These are phyloP conservation scores for Monilinia fructicola DNA, from an alignment of 2,329 filamentous ascomycete genomes.

Conservation along the genomic window DNA sequence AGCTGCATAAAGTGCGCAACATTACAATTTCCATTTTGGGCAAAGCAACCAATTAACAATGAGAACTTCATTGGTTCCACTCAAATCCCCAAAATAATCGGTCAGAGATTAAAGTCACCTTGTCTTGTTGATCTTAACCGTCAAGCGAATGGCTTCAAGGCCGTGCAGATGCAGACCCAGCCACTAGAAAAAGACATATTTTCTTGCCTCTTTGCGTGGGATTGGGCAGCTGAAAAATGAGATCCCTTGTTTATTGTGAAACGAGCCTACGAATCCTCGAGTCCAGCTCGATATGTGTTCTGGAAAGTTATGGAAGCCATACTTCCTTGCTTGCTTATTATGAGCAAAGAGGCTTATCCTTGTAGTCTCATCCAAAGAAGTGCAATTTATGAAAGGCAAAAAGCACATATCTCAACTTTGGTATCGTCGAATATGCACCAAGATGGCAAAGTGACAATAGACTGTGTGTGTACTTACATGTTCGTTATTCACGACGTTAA, in stretches of 20 bases:
- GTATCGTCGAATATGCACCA: slow-evolving; percentile 11
- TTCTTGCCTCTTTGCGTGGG: slow-evolving; percentile 28
- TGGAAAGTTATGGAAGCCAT: slow-evolving; percentile 38
- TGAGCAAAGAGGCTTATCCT: slow-evolving; percentile 22
- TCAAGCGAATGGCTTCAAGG: slow-evolving; percentile 30
- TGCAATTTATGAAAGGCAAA: slow-evolving; percentile 27
- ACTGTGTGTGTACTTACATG: slow-evolving; percentile 44
- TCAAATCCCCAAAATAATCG: slow-evolving; percentile 13
- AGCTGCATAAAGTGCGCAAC: slow-evolving; percentile 23
- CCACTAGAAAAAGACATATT: slow-evolving; percentile 7
- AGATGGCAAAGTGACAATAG: slow-evolving; percentile 28
- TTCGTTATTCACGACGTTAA: slow-evolving; percentile 42
- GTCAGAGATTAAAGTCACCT: slow-evolving; percentile 22
- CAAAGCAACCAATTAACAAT: slow-evolving; percentile 14
- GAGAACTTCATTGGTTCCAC: slow-evolving; percentile 8
- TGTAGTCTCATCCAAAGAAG: slow-evolving; percentile 28
- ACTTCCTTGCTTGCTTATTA: slow-evolving; percentile 20
- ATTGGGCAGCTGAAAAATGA: slow-evolving; percentile 35
- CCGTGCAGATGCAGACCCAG: slow-evolving; percentile 25
- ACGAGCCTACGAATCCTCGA: slow-evolving; percentile 32
- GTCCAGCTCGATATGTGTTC: slow-evolving; percentile 32
- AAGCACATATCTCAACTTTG: slow-evolving; percentile 15
- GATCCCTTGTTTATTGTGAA: slow-evolving; percentile 35
- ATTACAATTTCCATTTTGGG: slow-evolving; percentile 14
- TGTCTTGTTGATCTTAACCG: slow-evolving; percentile 27